Percentiles rank a stretch among this genome's conserved stretches.
These are phyloP conservation scores for Kazachstania viticola DNA, from an alignment of 805 yeast species.

Conservation along the genomic window DNA sequence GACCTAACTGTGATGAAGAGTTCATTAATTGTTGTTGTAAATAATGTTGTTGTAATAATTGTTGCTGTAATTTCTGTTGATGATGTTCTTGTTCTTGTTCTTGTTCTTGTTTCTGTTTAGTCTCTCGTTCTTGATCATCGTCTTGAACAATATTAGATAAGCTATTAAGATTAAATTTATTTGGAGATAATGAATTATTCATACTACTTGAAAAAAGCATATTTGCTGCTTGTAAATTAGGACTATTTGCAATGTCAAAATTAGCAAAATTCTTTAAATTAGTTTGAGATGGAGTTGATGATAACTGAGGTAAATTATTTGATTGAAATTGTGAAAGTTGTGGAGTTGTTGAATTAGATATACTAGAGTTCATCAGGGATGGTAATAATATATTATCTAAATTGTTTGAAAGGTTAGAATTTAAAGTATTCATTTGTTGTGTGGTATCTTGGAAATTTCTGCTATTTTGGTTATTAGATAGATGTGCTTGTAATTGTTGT, in stretches of 20 bases:
- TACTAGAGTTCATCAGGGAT: too few relatives aligned
- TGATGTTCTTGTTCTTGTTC: neutral
- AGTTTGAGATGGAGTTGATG: neutral
- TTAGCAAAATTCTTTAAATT: neutral
- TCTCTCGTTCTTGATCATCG: constrained; percentile 1
- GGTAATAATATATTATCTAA: too few relatives aligned
- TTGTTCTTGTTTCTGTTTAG: constrained; percentile 1
- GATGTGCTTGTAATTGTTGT: constrained; percentile 14
- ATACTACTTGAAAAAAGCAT: constrained; percentile 7
- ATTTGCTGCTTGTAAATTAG: constrained; percentile 6
- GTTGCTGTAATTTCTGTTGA: neutral
- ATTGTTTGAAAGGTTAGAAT: too few relatives aligned
- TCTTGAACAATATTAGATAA: neutral
- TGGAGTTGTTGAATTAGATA: too few relatives aligned
- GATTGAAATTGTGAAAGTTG: too few relatives aligned
- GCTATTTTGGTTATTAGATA: constrained; percentile 1
- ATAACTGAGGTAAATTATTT: too few relatives aligned
- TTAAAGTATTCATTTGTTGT: too few relatives aligned
- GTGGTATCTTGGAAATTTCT: constrained; percentile 1
- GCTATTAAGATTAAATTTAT: constrained; percentile 1
- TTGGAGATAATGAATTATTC: constrained; percentile 8
- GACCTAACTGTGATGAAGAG: constrained; percentile 1
- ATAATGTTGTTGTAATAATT: neutral
- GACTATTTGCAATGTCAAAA: neutral
- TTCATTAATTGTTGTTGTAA: neutral